These are phyloP conservation scores for Aspergillus homomorphus DNA, from an alignment of 495 filamentous ascomycete genomes.

Conservation along the genomic window DNA sequence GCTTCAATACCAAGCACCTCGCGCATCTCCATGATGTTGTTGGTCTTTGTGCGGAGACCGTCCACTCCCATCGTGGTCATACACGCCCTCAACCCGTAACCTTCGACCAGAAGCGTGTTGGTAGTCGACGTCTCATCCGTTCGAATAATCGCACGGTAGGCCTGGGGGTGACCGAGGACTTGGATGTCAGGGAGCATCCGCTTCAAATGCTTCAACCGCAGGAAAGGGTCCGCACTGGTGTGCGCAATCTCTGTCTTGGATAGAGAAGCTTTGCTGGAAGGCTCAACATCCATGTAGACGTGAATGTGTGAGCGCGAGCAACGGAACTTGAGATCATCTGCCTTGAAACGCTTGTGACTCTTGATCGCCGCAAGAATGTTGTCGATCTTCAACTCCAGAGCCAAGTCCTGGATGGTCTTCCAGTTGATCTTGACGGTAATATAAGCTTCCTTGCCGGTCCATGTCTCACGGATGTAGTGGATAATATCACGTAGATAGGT, in stretches of 20 bases:
- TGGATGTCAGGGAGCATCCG: slow-evolving; percentile 74
- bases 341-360: slow-evolving; percentile 74
- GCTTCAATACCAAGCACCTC: slow-evolving; percentile 98
- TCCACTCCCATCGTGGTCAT: slow-evolving; percentile 90
- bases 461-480: slow-evolving; percentile 74
- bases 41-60: slow-evolving; percentile 67
- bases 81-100: slow-evolving; percentile 83
- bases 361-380: slow-evolving; percentile 73
- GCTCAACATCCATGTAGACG: slow-evolving; percentile 55
- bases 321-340: slow-evolving; percentile 49
- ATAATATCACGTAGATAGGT: slow-evolving; percentile 56
- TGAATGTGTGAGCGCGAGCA: slow-evolving; percentile 53
- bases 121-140: slow-evolving; percentile 57
- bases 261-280: slow-evolving; percentile 48
- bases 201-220: slow-evolving; percentile 79
- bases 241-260: slow-evolving; percentile 54
- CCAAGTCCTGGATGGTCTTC: slow-evolving; percentile 69
- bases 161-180: slow-evolving; percentile 82
- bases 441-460: slow-evolving; percentile 69
- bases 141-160: slow-evolving; percentile 84
- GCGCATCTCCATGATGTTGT: slow-evolving; percentile 85
- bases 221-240: slow-evolving; percentile 65
- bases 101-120: slow-evolving; percentile 82
- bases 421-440: slow-evolving; percentile 74
- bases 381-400: slow-evolving; percentile 65